Evolutionary conservation across 148 eudicot genomes (phyloP), one percentile per base, ranked within the genome.

Genomic region (Amaranthus palmeri): DNA sequence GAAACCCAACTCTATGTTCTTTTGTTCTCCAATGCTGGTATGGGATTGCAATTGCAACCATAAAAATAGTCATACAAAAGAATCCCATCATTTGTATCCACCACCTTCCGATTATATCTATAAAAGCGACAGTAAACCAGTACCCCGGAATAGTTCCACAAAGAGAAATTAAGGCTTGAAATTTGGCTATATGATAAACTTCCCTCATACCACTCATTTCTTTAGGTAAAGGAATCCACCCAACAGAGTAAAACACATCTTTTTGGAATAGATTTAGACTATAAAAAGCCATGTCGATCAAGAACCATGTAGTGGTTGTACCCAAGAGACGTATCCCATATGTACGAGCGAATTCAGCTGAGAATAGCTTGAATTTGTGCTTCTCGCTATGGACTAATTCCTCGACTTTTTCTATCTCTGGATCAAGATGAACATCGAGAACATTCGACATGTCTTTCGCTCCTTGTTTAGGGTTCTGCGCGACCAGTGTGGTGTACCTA

Each of bases 381-480:
- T 10, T 52, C 54, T 52, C 54, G 13, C 54, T 52, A 9, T 6
- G 3, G 54, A 52, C 12, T 52, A 52, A 13, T 6, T 52, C 13
- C 10, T 52, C 54, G 13, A 52, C 54, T 13, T 52, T 52, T 13
- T 0, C 54, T 52, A 9, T 13, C 54, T 52, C 54, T 52, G 54
- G 12, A 52, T 52, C 54, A 4, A 52, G 13, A 52, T 52, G 14
- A 52, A 52, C 13, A 13, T 52, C 13, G 3, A 52, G 54, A 4
- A 52, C 13, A 9, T 52, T 52, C 0, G 72, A 69, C 68, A 83
- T 58, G 25, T 69, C 72, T 8, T 60, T 51, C 3, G 72, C 72
- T 0, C 61, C 72, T 15, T 69, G 15, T 12, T 42, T 69, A 7
- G 72, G 8, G 52, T 69, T 69, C 36, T 69, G 54, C 8, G 72